Evolutionary conservation across 257 asterid genomes (phyloP).

Genomic region (Echites panduratus): DNA sequence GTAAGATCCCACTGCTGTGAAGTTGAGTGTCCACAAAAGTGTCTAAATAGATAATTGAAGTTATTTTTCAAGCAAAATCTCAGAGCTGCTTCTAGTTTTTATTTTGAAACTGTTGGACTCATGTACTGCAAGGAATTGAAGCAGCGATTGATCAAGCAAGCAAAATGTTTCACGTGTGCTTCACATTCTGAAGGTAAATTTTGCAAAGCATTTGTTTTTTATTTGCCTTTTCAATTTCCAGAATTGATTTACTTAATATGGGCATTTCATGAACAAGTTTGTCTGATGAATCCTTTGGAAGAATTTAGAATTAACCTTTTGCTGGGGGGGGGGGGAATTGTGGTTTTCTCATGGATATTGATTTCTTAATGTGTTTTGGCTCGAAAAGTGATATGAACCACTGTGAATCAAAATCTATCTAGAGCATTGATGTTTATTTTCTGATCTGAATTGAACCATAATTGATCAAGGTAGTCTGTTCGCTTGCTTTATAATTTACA

Average conservation of each 20-base stretch:
- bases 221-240: background rate
- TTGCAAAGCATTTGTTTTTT: background rate
- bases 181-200: constrained; percentile 72
- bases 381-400: background rate
- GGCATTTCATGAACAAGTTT: background rate
- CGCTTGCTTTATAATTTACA: constrained; percentile 1
- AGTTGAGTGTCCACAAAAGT: constrained; percentile 77
- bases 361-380: background rate
- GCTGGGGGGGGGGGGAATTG: too few species aligned
- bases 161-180: constrained; percentile 81
- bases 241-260: background rate
- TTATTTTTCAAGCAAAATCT: constrained; percentile 49
- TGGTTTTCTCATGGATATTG: background rate
- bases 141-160: constrained; percentile 83
- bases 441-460: background rate
- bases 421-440: background rate
- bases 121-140: constrained; percentile 84
- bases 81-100: constrained; percentile 55
- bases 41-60: constrained; percentile 54
- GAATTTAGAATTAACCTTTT: background rate
- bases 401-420: background rate
- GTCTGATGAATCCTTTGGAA: background rate
- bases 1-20: too few species aligned
- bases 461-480: background rate
- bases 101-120: constrained; percentile 87